Percentiles rank a stretch among this genome's conserved stretches.
Conservation (phyloP, 164 flowering plant species). For the Berberis vulgaris region DNA sequence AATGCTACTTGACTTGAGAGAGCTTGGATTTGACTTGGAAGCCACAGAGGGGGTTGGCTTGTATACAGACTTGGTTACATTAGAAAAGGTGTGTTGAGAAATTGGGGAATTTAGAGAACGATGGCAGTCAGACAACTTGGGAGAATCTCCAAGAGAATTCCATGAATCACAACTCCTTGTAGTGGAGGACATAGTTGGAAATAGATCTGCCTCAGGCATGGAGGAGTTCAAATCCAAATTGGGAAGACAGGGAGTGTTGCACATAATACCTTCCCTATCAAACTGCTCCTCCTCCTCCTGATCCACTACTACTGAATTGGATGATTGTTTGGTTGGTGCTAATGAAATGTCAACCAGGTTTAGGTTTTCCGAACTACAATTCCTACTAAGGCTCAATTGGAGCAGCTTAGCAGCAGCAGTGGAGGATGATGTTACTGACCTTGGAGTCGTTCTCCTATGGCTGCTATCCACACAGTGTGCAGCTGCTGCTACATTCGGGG, state of each 20-base stretch:
- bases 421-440: background rate
- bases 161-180: background rate
- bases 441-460: background rate
- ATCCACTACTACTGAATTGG: background rate
- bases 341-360: background rate
- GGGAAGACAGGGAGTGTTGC: slow-evolving; percentile 6
- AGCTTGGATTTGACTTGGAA: too few species aligned
- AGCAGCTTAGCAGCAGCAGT: slow-evolving; percentile 23
- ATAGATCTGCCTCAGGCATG: slow-evolving; percentile 20
- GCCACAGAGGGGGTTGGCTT: slow-evolving; percentile 2
- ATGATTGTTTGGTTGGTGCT: background rate
- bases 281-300: background rate
- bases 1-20: background rate
- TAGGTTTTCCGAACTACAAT: background rate
- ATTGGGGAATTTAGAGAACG: slow-evolving; percentile 22
- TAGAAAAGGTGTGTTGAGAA: slow-evolving; percentile 8
- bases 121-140: slow-evolving; percentile 12
- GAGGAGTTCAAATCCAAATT: slow-evolving; percentile 18
- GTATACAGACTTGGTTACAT: slow-evolving; percentile 12
- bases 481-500: slow-evolving; percentile 5
- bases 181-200: slow-evolving; percentile 15
- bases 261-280: background rate
- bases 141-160: slow-evolving; percentile 6
- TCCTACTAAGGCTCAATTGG: slow-evolving; percentile 9
- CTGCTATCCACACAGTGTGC: background rate